Evolutionary conservation across 768 basidiomycete species (phyloP).

Genomic region (Amanita molliuscula): DNA sequence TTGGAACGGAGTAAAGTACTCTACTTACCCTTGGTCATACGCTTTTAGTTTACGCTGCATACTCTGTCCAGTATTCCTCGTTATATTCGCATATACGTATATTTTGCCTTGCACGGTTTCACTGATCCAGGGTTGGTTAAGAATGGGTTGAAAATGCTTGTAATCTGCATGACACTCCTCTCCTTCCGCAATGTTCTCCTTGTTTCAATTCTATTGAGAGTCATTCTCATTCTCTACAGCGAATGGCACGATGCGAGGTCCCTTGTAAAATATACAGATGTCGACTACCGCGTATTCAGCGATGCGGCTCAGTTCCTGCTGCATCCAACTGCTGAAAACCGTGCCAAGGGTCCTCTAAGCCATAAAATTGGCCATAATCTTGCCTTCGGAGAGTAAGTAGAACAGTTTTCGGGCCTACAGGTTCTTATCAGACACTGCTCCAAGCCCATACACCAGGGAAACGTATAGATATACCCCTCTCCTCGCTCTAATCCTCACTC

Average conservation of each 20-base stretch:
- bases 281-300: conserved; percentile 93
- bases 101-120: background rate
- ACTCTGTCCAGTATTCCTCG: background rate
- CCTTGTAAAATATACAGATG: conserved; percentile 91
- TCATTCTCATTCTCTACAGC: conserved; percentile 72
- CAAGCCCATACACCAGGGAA: conserved; percentile 79
- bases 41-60: background rate
- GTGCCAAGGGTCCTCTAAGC: conserved; percentile 52
- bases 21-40: background rate
- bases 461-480: conserved; percentile 98
- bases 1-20: background rate
- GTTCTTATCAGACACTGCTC: conserved; percentile 5
- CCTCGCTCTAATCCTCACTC: conserved; percentile 71
- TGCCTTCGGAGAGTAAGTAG: conserved; percentile 66
- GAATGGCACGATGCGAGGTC: conserved; percentile 84
- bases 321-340: conserved; percentile 29
- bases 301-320: conserved; percentile 79
- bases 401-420: background rate
- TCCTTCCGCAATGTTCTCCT: conserved; percentile 43
- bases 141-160: background rate
- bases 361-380: conserved; percentile 20
- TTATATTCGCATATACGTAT: background rate
- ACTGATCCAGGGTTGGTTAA: background rate
- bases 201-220: conserved; percentile 46
- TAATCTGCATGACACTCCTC: background rate